A percentile compares a stretch with the other conserved stretches of the same genome.
Conservation (phyloP, 108 stramenopile species). For the Nitzschia palea region DNA sequence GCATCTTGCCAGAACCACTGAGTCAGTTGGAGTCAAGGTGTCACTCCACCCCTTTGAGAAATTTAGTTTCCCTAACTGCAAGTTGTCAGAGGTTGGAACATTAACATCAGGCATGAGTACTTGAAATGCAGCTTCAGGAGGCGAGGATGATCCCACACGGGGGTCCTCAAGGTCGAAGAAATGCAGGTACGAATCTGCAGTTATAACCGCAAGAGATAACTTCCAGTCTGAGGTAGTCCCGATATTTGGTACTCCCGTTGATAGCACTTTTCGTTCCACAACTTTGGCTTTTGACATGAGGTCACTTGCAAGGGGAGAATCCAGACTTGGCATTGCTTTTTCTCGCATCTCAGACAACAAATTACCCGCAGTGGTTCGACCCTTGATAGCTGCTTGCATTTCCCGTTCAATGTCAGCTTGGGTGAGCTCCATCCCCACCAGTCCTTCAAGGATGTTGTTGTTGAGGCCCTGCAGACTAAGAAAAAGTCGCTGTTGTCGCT, state of each 20-base stretch:
- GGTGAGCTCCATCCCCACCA: constrained; percentile 62
- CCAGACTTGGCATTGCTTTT: constrained; percentile 47
- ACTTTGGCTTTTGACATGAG: constrained; percentile 73
- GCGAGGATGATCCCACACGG: constrained; percentile 49
- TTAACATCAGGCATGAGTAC: constrained; percentile 61
- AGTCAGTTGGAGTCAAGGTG: constrained; percentile 62
- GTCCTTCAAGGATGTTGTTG: constrained; percentile 55
- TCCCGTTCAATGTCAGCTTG: constrained; percentile 57
- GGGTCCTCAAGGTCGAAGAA: constrained; percentile 64
- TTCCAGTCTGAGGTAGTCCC: constrained; percentile 59
- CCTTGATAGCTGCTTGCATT: constrained; percentile 59
- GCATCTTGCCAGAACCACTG: constrained; percentile 64
- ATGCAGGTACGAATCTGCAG: constrained; percentile 69
- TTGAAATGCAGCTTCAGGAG: constrained; percentile 78
- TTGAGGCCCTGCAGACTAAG: constrained; percentile 56
- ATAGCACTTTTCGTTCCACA: constrained; percentile 48
- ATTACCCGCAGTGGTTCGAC: constrained; percentile 36
- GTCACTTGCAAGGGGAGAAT: constrained; percentile 69
- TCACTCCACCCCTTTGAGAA: constrained; percentile 66
- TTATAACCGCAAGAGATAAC: constrained; percentile 61
- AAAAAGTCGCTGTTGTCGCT: constrained; percentile 69
- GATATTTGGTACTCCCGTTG: constrained; percentile 28
- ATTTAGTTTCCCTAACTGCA: constrained; percentile 36
- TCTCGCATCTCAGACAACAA: constrained; percentile 3
- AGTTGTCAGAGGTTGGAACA: constrained; percentile 42